These are phyloP conservation scores for Salinomyces thailandicus DNA, from an alignment of 2,329 filamentous ascomycete genomes.

Conservation along the genomic window DNA sequence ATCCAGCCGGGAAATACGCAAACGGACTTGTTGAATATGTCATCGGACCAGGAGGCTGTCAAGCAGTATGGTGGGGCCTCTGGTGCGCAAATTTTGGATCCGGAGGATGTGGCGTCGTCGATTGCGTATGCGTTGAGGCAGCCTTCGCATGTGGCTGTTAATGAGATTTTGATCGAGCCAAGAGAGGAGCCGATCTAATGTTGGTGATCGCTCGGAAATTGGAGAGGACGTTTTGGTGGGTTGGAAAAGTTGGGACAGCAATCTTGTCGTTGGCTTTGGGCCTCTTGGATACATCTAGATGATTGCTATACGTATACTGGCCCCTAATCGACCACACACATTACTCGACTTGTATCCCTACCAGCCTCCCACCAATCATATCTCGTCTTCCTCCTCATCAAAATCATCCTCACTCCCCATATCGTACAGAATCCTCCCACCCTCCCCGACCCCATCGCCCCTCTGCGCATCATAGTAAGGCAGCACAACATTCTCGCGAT, in stretches of 20 bases:
- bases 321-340: too few species aligned
- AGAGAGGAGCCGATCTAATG: slow-evolving; percentile 60
- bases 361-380: too few species aligned
- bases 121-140: slow-evolving; percentile 67
- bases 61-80: slow-evolving; percentile 69
- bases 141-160: slow-evolving; percentile 65
- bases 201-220: too few species aligned
- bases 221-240: neutral
- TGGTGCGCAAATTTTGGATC: slow-evolving; percentile 63
- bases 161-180: slow-evolving; percentile 70
- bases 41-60: slow-evolving; percentile 63
- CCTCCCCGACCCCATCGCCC: slow-evolving; percentile 59
- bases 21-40: slow-evolving; percentile 64
- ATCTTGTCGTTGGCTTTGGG: too few species aligned
- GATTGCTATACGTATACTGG: too few species aligned
- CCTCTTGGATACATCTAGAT: too few species aligned
- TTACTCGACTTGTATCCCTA: too few species aligned
- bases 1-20: slow-evolving; percentile 69
- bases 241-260: too few species aligned
- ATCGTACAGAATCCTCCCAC: slow-evolving; percentile 88
- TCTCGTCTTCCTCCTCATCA: slow-evolving; percentile 91
- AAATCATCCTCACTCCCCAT: slow-evolving; percentile 97
- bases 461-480: slow-evolving; percentile 96
- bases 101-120: slow-evolving; percentile 60
- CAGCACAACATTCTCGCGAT: slow-evolving; percentile 79